phyloP scores from a whole-genome alignment of 1,284 basidiomycete species.

The Ganoderma leucocontextum region DNA sequence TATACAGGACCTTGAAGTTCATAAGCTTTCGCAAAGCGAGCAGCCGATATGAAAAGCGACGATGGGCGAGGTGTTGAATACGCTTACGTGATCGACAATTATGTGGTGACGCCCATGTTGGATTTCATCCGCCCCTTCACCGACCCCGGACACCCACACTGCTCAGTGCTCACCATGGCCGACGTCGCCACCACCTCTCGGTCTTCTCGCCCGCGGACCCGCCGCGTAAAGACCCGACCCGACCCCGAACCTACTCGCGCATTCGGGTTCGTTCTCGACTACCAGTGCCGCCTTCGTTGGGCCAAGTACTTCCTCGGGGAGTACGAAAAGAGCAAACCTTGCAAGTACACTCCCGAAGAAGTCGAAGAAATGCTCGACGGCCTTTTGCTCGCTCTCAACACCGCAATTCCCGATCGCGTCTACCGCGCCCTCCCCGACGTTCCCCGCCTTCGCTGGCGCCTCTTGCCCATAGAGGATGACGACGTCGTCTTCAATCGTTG shows the following conservation, averaged over 20 bases:
- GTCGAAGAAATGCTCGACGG: rapidly evolving
- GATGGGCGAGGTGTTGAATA: too few species aligned
- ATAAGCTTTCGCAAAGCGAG: too few species aligned
- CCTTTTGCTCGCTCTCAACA: neutral
- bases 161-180: neutral
- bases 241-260: neutral
- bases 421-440: neutral
- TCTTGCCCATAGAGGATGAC: neutral
- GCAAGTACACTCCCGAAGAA: neutral
- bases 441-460: neutral
- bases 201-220: too few species aligned
- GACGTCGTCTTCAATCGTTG: neutral
- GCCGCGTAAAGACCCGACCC: neutral
- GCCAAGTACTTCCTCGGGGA: neutral
- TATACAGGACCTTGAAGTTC: too few species aligned
- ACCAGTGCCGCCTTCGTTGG: neutral
- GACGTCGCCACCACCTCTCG: too few species aligned
- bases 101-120: too few species aligned
- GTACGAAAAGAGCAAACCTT: neutral
- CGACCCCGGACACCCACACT: too few species aligned
- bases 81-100: too few species aligned
- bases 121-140: too few species aligned
- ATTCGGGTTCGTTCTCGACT: neutral
- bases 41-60: too few species aligned
- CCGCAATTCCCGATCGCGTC: neutral